These are phyloP conservation scores for Xylaria scruposa DNA, from an alignment of 495 filamentous ascomycete species.

Conservation along the genomic window DNA sequence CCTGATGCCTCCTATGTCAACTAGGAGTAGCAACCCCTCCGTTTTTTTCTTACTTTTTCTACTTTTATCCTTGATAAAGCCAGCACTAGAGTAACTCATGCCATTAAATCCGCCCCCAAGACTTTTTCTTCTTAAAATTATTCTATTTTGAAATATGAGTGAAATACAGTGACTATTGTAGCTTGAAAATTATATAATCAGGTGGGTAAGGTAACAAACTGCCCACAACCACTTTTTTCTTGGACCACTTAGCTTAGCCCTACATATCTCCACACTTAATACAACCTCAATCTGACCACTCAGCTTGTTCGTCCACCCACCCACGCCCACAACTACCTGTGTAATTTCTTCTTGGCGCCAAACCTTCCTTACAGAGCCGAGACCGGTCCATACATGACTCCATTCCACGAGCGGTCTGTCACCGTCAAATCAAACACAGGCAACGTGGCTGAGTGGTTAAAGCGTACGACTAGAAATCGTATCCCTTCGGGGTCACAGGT, in stretches of 20 bases:
- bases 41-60: constrained; percentile 21
- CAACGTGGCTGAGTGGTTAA: constrained; percentile 33
- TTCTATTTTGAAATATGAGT: background rate
- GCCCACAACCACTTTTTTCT: too few species aligned
- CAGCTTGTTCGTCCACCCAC: too few species aligned
- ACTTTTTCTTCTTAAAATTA: background rate
- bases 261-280: too few species aligned
- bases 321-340: background rate
- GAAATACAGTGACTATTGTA: background rate
- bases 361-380: background rate
- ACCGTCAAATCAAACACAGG: constrained; percentile 5
- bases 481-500: constrained; percentile 33
- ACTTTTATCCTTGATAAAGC: background rate
- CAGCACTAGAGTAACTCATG: background rate
- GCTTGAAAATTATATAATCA: background rate
- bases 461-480: constrained; percentile 32
- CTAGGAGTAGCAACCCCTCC: constrained; percentile 29
- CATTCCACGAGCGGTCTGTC: background rate
- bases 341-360: background rate
- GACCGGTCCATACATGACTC: background rate
- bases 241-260: too few species aligned
- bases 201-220: background rate
- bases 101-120: background rate
- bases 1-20: constrained; percentile 38
- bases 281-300: too few species aligned